Evolutionary conservation across 768 basidiomycete genomes (phyloP), one percentile per base, ranked within the genome.

Genomic region (Mycena vitilis): DNA sequence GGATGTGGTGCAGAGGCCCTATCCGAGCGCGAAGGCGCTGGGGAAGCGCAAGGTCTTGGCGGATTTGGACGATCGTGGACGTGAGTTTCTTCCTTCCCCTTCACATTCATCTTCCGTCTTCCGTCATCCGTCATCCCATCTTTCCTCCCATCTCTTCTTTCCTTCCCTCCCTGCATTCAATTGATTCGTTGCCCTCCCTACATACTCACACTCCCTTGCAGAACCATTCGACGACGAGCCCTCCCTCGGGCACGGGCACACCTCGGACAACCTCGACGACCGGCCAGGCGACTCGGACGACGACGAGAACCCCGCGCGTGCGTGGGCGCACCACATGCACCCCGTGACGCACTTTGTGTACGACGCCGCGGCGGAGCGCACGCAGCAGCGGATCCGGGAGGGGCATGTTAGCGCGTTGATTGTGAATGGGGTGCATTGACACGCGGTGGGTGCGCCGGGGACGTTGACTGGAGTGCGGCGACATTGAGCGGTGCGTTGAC

Each of bases 311-410:
- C 68, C 73, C 30, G 63, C 73, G 34, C 75, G 78, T 18, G 40
- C 11, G 40, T 80, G 77, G 73, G 78, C 78, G 45, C 76, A 73
- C 36, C 74, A 73, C 69, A 86, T 85, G 55, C 84, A 79, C 22
- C 87, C 88, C 4, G 84, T 88, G 30, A 86, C 65, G 47, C 54
- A 86, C 16, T 96, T 91, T 78, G 94, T 92, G n/a, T 98, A 98
- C 77, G 95, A 98, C 76, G 95, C 95, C 0, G 94, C 91, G 7
- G 94, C 94, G 30, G 95, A 97, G 77, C 87, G 93, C 69, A 88
- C 88, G 60, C 82, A 86, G 71, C 84, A 89, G 80, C 82, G 88
- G 64, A 81, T 91, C 60, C 79, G 80, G 65, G 84, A 88, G 70
- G 84, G 79, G 22, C 74, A 80, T 18, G 51, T 59, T 23, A 73